Base-by-base conservation (phyloP, 1,139 yeast species). In the Suhomyces panamericanus region DNA sequence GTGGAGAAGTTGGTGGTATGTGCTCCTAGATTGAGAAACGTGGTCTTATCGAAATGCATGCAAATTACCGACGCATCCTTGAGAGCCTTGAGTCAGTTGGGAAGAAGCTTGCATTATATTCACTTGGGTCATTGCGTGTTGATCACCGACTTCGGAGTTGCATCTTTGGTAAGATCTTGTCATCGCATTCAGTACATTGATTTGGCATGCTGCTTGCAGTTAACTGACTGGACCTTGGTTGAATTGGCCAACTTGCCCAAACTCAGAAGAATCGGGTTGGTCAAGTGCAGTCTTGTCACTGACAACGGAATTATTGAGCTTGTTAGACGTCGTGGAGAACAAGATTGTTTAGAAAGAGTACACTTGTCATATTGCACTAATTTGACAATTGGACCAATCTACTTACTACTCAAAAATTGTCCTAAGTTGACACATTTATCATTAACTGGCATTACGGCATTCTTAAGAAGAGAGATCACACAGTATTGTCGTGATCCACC, bases 401-500 rank as follows among this genome's bases (percentile, higher is more conserved):
- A 73, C 62, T 78, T 80, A 51, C 70, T 93, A 46, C 73, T 93
- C 47, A 85, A 83, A 62, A 80, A 85, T 39, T 93, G 98, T 61
- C 95, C 95, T 6, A 80, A 83, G 54, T 72, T 93, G 49, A 90
- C 97, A 1, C 99, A 93, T 67, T 75, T 93, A 46, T 84, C 91
- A 11, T 70, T 86, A 46, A 93, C 99, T 0, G 99, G 99, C 1
- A 91, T 93, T 22, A 77, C 86, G 3, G 87, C 96, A 27, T 93
- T 93, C 67, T 75, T 93, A 60, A 77, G 96, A 50, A 78, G 85
- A 15, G 98, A 93, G 57, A 81, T 93, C 42, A 86, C 95, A 1
- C 84, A 81, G 54, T 91, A 82, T 64, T 91, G 98, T 62, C 84
- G 99, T 30, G 87, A 85, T n/a, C 95, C 98, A 2, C 99, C 99